These are phyloP conservation scores for Echinochloa phyllopogon DNA, from an alignment of 176 grass and related monocot species.

Conservation along the genomic window DNA sequence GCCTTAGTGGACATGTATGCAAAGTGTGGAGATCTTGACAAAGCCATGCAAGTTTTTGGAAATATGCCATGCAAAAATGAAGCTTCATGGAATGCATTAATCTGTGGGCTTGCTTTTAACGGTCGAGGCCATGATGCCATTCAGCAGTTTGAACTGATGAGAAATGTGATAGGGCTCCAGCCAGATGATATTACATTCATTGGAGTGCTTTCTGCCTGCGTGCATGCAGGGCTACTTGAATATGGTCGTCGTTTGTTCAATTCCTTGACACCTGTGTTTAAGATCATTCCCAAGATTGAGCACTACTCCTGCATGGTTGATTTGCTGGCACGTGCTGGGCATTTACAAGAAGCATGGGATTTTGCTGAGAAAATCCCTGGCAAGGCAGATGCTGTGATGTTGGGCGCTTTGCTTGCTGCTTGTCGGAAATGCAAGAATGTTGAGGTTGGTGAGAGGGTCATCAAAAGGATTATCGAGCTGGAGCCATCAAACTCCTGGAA, in stretches of 20 bases:
- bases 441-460: slow-evolving; percentile 73
- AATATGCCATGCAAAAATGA: slow-evolving; percentile 71
- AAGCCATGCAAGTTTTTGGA: slow-evolving; percentile 59
- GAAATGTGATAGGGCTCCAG: slow-evolving; percentile 44
- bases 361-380: slow-evolving; percentile 69
- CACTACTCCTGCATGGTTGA: slow-evolving; percentile 94
- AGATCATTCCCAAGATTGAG: slow-evolving; percentile 67
- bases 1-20: slow-evolving; percentile 88
- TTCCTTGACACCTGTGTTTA: slow-evolving; percentile 59
- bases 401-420: slow-evolving; percentile 74
- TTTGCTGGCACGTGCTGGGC: slow-evolving; percentile 70
- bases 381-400: slow-evolving; percentile 71
- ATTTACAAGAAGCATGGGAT: slow-evolving; percentile 80
- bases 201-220: slow-evolving; percentile 80
- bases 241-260: slow-evolving; percentile 67
- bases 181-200: slow-evolving; percentile 79
- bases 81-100: slow-evolving; percentile 88
- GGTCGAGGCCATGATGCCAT: slow-evolving; percentile 65
- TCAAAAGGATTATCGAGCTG: slow-evolving; percentile 69
- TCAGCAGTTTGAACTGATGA: slow-evolving; percentile 71
- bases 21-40: slow-evolving; percentile 74
- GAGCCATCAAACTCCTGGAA: slow-evolving; percentile 89
- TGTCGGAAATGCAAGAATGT: slow-evolving; percentile 71
- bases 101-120: slow-evolving; percentile 74
- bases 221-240: slow-evolving; percentile 72